These are phyloP conservation scores for Penicillium pulvis DNA, from an alignment of 495 filamentous ascomycete genomes.

Conservation along the genomic window DNA sequence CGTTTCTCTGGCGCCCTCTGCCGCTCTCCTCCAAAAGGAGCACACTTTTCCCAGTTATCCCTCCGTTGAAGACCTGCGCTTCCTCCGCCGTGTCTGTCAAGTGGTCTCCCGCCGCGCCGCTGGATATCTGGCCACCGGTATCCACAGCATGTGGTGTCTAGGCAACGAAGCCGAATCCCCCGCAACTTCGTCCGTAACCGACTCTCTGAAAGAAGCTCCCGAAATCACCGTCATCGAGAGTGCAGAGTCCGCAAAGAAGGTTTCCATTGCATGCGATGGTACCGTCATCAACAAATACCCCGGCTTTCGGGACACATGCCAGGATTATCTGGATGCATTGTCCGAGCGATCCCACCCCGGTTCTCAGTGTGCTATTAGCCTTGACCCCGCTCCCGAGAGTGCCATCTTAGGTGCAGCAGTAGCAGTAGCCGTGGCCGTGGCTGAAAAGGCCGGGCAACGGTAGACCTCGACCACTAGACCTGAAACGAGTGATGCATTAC, in stretches of 20 bases:
- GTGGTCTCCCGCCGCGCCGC: slow-evolving; percentile 63
- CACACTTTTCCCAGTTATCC: slow-evolving; percentile 50
- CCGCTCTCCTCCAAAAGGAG: slow-evolving; percentile 50
- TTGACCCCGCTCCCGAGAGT: slow-evolving; percentile 54
- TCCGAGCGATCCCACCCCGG: slow-evolving; percentile 33
- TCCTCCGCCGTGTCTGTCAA: slow-evolving; percentile 53
- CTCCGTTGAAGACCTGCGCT: slow-evolving; percentile 54
- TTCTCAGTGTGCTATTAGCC: slow-evolving; percentile 31
- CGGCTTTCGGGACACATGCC: slow-evolving; percentile 53
- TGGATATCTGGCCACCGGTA: slow-evolving; percentile 63
- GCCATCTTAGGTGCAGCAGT: slow-evolving; percentile 60
- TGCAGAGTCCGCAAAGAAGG: slow-evolving; percentile 29
- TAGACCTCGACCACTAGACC: neutral
- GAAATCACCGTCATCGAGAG: slow-evolving; percentile 47
- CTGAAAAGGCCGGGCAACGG: slow-evolving; percentile 20
- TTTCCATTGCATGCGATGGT: slow-evolving; percentile 59
- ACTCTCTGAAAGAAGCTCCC: slow-evolving; percentile 36
- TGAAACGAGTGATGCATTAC: slow-evolving; percentile 19
- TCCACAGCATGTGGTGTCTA: slow-evolving; percentile 65
- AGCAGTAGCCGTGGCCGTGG: slow-evolving; percentile 51
- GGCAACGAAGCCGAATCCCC: slow-evolving; percentile 52
- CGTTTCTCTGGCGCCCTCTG: slow-evolving; percentile 45
- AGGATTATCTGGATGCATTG: slow-evolving; percentile 51
- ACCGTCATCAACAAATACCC: slow-evolving; percentile 64
- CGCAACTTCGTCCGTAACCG: slow-evolving; percentile 18